Evolutionary conservation across 1,139 yeast genomes (phyloP).

Genomic region (Starmera stellimalicola): DNA sequence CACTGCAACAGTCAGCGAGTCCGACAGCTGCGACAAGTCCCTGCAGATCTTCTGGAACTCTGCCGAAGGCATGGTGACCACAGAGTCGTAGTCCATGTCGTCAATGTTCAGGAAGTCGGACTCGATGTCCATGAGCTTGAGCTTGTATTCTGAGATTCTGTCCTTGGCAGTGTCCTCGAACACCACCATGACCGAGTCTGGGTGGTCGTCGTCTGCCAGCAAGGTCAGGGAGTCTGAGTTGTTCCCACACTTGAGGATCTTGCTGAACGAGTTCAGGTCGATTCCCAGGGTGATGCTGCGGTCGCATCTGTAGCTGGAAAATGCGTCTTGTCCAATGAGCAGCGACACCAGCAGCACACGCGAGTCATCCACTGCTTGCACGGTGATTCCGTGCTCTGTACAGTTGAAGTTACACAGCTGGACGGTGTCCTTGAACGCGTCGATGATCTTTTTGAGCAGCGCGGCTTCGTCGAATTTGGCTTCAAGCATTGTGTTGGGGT

Average conservation of each 20-base stretch:
- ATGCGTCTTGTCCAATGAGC: conserved; percentile 84
- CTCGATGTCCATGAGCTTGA: conserved; percentile 94
- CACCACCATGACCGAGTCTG: conserved; percentile 70
- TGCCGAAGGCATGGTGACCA: conserved; percentile 75
- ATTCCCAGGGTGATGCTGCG: conserved; percentile 88
- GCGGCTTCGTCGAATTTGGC: conserved; percentile 94
- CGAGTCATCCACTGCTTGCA: conserved; percentile 96
- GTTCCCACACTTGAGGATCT: conserved; percentile 86
- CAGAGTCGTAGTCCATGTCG: conserved; percentile 85
- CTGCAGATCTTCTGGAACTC: conserved; percentile 89
- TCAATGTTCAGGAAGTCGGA: conserved; percentile 91
- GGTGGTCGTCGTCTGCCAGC: conserved; percentile 77
- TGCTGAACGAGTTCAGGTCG: conserved; percentile 77
- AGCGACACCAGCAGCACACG: conserved; percentile 89
- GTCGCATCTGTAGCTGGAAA: conserved; percentile 91
- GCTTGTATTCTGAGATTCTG: conserved; percentile 83
- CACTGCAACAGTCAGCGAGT: conserved; percentile 76
- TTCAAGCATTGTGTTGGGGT: conserved; percentile 60
- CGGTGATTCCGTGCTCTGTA: conserved; percentile 87
- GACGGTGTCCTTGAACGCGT: conserved; percentile 88
- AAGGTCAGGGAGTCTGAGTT: conserved; percentile 82
- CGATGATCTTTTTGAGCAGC: conserved; percentile 83
- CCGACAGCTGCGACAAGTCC: conserved; percentile 79
- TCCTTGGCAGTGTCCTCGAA: conserved; percentile 90
- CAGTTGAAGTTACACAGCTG: conserved; percentile 94